Evolutionary conservation across 1,139 yeast species (phyloP).

Genomic region (Blastobotrys malaysiensis): DNA sequence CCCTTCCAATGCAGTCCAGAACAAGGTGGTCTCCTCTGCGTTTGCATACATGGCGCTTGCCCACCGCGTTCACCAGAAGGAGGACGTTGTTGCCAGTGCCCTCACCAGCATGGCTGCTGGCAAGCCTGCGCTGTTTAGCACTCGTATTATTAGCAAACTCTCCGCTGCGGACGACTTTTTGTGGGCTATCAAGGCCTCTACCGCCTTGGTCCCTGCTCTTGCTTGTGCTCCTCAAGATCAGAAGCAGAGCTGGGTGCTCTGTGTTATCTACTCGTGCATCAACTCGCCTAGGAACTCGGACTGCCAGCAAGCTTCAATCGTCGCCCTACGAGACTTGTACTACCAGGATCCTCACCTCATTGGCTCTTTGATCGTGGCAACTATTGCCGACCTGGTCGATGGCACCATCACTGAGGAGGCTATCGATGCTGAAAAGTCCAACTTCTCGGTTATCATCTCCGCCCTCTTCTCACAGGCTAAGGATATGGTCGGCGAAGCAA

Average conservation of each 20-base stretch:
- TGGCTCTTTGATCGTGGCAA: conserved; percentile 7
- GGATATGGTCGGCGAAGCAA: conserved; percentile 3
- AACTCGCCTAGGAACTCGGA: conserved; percentile 12
- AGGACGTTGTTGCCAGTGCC: not conserved
- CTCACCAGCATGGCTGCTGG: conserved; percentile 4
- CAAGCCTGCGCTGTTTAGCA: conserved; percentile 4
- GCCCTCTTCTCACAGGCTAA: conserved; percentile 23
- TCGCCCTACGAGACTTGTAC: conserved; percentile 14
- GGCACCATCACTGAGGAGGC: conserved; percentile 17
- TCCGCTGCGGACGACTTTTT: conserved; percentile 22
- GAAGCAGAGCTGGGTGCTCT: conserved; percentile 10
- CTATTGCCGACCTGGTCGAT: conserved; percentile 11
- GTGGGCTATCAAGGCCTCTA: conserved; percentile 26
- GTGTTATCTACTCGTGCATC: conserved; percentile 28
- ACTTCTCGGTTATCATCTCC: conserved; percentile 38
- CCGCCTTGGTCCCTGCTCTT: conserved; percentile 13
- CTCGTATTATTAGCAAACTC: conserved; percentile 19
- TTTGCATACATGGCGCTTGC: conserved; percentile 28
- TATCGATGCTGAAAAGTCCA: conserved; percentile 2
- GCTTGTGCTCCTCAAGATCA: conserved; percentile 29
- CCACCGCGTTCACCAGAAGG: conserved; percentile 11
- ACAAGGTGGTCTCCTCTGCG: conserved; percentile 28
- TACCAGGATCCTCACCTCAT: conserved; percentile 12
- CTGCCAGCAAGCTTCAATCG: not conserved
- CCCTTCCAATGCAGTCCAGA: conserved; percentile 29